These are phyloP conservation scores for Lentinula edodes DNA, from an alignment of 768 basidiomycete genomes.

Conservation along the genomic window DNA sequence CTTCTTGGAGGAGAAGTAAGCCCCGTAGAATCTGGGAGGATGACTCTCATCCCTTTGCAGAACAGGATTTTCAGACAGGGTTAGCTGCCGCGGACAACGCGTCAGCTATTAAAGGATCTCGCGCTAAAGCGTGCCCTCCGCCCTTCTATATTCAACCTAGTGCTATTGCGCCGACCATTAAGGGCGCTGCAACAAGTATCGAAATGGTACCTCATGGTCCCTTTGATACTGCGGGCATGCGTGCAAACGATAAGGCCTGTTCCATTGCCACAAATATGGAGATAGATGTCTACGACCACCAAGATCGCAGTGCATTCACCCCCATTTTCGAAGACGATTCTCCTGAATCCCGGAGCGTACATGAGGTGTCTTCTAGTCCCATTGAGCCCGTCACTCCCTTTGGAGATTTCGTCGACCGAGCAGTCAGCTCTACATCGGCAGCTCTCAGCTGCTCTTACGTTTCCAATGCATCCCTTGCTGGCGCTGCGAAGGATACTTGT, in stretches of 20 bases:
- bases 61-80: conserved; percentile 66
- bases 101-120: conserved; percentile 78
- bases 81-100: conserved; percentile 75
- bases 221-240: not conserved
- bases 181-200: conserved; percentile 25
- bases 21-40: conserved; percentile 64
- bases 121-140: conserved; percentile 83
- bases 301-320: conserved; percentile 46
- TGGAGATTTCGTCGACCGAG: conserved; percentile 70
- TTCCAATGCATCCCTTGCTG: conserved; percentile 8
- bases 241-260: not conserved
- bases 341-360: conserved; percentile 43
- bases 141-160: conserved; percentile 40
- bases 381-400: conserved; percentile 74
- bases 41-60: conserved; percentile 26
- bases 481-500: conserved; percentile 7
- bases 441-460: conserved; percentile 16
- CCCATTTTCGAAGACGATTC: conserved; percentile 65
- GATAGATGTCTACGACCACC: conserved; percentile 22
- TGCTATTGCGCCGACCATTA: not conserved
- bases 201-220: conserved; percentile 31
- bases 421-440: conserved; percentile 40
- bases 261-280: conserved; percentile 14
- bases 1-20: conserved; percentile 67
- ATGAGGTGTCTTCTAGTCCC: conserved; percentile 60